These are phyloP conservation scores for Cordyceps militaris DNA, from an alignment of 2,329 filamentous ascomycete species.

Conservation along the genomic window DNA sequence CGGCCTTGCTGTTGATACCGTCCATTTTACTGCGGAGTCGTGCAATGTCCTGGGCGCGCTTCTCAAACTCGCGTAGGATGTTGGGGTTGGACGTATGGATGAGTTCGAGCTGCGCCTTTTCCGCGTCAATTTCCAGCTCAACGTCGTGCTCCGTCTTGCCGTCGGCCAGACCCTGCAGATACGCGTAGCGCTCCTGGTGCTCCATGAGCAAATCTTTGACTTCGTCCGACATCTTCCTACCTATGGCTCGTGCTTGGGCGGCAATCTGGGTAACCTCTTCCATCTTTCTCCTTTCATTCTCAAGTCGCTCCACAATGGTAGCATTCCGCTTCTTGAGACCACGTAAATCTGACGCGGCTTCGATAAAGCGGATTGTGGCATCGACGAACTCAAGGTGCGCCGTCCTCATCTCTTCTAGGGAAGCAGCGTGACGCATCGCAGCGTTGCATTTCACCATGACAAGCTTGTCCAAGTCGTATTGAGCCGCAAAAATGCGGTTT, in stretches of 20 bases:
- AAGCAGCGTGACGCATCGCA: slow-evolving; percentile 46
- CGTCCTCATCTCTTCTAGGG: slow-evolving; percentile 54
- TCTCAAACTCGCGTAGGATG: slow-evolving; percentile 70
- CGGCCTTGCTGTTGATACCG: slow-evolving; percentile 47
- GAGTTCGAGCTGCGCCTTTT: slow-evolving; percentile 68
- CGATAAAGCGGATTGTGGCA: slow-evolving; percentile 62
- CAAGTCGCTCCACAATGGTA: slow-evolving; percentile 48
- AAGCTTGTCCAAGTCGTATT: slow-evolving; percentile 47
- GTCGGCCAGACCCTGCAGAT: slow-evolving; percentile 37
- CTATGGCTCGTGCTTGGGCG: slow-evolving; percentile 30
- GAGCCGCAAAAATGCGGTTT: slow-evolving; percentile 39
- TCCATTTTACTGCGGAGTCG: slow-evolving; percentile 52
- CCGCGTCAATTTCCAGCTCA: slow-evolving; percentile 64
- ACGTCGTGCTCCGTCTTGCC: slow-evolving; percentile 56
- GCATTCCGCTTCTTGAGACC: slow-evolving; percentile 60
- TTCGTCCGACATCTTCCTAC: slow-evolving; percentile 23
- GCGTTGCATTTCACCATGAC: slow-evolving; percentile 49
- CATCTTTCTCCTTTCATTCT: slow-evolving; percentile 37
- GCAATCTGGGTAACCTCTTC: slow-evolving; percentile 31
- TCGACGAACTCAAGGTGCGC: slow-evolving; percentile 60
- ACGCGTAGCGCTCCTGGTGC: slow-evolving; percentile 31
- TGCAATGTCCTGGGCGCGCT: slow-evolving; percentile 63
- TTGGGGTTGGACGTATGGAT: slow-evolving; percentile 71
- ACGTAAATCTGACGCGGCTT: slow-evolving; percentile 74
- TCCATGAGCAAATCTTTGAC: slow-evolving; percentile 34